Conservation (phyloP, 2,329 filamentous ascomycete species). For the Cytospora leucostoma region DNA sequence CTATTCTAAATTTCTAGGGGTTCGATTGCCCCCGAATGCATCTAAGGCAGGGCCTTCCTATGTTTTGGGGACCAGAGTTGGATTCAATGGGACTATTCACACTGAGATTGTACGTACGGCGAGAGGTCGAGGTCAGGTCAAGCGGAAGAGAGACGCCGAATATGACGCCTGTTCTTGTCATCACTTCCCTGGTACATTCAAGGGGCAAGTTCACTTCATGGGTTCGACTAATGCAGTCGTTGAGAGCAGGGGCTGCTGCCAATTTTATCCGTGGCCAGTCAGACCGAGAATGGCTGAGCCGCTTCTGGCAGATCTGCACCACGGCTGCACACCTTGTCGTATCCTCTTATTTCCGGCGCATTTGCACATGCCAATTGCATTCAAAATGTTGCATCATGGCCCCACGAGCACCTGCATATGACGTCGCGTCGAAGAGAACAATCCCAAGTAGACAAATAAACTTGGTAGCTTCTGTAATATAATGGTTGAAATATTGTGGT, state of each 20-base stretch:
- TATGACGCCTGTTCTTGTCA: not conserved
- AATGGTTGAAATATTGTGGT: too few species aligned
- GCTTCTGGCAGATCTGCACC: not conserved
- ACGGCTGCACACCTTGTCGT: not conserved
- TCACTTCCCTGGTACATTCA: not conserved
- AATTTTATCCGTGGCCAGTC: not conserved
- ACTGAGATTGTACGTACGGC: not conserved
- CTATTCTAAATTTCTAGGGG: not conserved
- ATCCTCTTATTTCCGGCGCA: not conserved
- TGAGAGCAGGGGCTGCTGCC: not conserved
- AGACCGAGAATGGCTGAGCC: not conserved
- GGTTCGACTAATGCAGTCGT: not conserved
- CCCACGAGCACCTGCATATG: not conserved
- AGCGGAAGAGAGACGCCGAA: not conserved
- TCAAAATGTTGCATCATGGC: conserved; percentile 4
- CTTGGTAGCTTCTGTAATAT: too few species aligned
- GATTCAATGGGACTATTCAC: not conserved
- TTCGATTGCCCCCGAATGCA: not conserved
- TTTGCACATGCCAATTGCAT: not conserved
- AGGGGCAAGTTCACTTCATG: not conserved
- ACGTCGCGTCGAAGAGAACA: too few species aligned
- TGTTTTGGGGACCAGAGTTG: not conserved
- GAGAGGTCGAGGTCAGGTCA: not conserved
- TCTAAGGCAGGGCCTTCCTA: not conserved
- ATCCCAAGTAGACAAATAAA: too few species aligned